Base-by-base conservation (phyloP, 208 protist genomes). In the Wallacemonas collosoma region DNA sequence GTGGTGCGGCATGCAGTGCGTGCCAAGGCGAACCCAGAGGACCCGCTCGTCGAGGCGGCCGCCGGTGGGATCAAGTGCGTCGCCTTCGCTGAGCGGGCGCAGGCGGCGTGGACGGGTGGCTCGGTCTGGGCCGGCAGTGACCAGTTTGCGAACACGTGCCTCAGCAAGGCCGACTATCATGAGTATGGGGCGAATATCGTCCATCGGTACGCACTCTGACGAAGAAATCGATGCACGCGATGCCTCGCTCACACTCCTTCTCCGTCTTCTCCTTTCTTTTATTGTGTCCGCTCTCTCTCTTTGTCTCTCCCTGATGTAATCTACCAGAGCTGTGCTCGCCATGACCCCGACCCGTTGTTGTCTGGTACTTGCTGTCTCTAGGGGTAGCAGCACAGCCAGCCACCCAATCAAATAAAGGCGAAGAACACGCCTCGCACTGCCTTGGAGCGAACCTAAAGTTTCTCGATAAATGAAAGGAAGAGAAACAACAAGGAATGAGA, bases 51-150 rank as follows among this genome's bases (percentile, higher is more conserved):
- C 4, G 51, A 72, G 35, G 68, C 68, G 4, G 68, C 57, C 9
- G 36, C 40, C 4, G 60, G 40, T 36, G 71, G 63, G 8, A 73
- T 90, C 35, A 68, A 81, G 60, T 93, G 86, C 62, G 65, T 94
- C 17, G 91, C 93, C 17, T 95, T 95, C 71, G 74, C 80, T 1
- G 86, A 95, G 71, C 87, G 95, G 14, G 87, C 89, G 51, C 57
- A 79, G 39, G 85, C 89, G 44, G 77, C 90, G 43, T 98, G 95
- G 93, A 82, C 93, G 11, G 95, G 95, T n/a, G 91, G 84, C 17
- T 95, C 87, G 41, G 83, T 98, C 39, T 87, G 91, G 71, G 88
- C 86, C 17, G 91, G 82, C 72, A 89, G 87, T 47, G 44, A 70
- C 11, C 82, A 85, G 17, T 98, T 95, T 72, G 74, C 83, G 5